phyloP scores from a whole-genome alignment of 2,329 filamentous ascomycete species.

The Cladosporium sp. region DNA sequence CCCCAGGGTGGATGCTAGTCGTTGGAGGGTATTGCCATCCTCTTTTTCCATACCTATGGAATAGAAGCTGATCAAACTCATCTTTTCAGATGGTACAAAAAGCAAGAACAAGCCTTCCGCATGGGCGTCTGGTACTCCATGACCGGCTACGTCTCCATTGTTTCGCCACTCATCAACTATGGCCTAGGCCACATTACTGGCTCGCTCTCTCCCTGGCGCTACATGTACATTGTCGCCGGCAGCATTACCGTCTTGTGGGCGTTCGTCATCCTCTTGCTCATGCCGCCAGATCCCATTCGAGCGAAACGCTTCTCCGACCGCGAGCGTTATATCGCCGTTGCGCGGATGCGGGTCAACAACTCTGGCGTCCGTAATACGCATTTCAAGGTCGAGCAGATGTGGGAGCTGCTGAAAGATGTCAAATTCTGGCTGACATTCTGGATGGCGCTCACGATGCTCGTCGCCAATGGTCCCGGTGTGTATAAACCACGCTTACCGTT shows the following conservation, averaged over 20 bases:
- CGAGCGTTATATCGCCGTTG: conserved; percentile 22
- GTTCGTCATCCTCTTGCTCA: conserved; percentile 32
- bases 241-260: conserved; percentile 38
- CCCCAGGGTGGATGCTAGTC: conserved; percentile 63
- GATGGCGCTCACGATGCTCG: conserved; percentile 36
- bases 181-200: conserved; percentile 41
- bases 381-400: conserved; percentile 40
- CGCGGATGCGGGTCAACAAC: conserved; percentile 25
- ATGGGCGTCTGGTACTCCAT: conserved; percentile 30
- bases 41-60: background rate
- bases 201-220: conserved; percentile 28
- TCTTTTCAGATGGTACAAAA: conserved; percentile 21
- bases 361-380: conserved; percentile 36
- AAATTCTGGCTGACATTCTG: conserved; percentile 39
- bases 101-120: conserved; percentile 24
- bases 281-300: conserved; percentile 38
- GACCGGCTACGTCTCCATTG: conserved; percentile 40
- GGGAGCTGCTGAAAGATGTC: conserved; percentile 28
- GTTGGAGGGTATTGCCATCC: conserved; percentile 63
- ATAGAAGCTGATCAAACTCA: conserved; percentile 13
- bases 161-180: conserved; percentile 45
- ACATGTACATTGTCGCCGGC: conserved; percentile 40
- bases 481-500: background rate
- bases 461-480: conserved; percentile 36
- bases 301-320: conserved; percentile 37